Evolutionary conservation across 2,329 filamentous ascomycete genomes (phyloP).

Genomic region (Ascochyta lentis): DNA sequence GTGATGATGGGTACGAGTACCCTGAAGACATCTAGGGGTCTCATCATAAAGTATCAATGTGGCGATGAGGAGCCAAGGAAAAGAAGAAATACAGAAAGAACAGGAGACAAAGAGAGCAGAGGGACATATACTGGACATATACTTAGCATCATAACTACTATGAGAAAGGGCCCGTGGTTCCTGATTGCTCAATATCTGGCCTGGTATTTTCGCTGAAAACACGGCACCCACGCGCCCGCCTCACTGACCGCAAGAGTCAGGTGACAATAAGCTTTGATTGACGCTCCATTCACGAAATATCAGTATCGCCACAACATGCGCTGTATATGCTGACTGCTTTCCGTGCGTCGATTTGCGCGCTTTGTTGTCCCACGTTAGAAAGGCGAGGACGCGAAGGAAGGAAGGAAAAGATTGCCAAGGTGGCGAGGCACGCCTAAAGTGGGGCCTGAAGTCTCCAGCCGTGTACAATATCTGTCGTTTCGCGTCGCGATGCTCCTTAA

Average conservation of each 20-base stretch:
- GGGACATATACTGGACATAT: neutral
- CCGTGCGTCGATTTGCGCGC: conserved; percentile 16
- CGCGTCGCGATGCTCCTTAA: too few species aligned
- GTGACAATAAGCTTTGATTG: neutral
- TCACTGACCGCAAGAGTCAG: neutral
- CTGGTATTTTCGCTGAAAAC: neutral
- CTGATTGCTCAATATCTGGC: conserved; percentile 1
- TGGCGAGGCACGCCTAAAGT: neutral
- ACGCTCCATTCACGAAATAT: neutral
- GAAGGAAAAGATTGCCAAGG: neutral
- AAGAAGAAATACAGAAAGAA: neutral
- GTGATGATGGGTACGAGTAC: conserved; percentile 1
- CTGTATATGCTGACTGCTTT: neutral
- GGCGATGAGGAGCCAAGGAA: neutral
- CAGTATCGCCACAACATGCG: neutral
- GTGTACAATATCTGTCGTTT: too few species aligned
- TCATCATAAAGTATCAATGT: neutral
- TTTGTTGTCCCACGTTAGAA: conserved; percentile 5
- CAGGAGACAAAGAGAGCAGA: neutral
- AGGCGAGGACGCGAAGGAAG: neutral
- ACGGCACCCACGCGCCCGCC: neutral
- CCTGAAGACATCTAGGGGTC: neutral
- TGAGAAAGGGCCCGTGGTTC: neutral
- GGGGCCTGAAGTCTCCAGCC: neutral
- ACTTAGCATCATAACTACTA: neutral